phyloP scores from a whole-genome alignment of 805 yeast species.

The Saturnispora sanitii region DNA sequence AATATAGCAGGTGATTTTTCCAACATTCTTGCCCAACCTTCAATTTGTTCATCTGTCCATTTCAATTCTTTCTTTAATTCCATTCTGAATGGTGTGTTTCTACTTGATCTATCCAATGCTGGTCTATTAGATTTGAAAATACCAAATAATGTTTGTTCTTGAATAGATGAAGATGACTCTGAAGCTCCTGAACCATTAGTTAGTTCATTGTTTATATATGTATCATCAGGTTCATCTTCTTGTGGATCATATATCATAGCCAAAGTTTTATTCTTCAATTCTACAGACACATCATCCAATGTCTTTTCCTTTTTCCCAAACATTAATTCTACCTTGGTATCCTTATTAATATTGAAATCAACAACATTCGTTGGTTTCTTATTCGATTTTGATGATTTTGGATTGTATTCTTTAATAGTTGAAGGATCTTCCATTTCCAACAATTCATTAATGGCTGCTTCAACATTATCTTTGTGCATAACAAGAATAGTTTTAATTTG shows the following conservation, averaged over 20 bases:
- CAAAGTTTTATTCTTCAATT: constrained; percentile 47
- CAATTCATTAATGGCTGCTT: constrained; percentile 44
- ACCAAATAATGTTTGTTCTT: constrained; percentile 49
- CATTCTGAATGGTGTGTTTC: constrained; percentile 40
- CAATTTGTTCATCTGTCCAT: constrained; percentile 88
- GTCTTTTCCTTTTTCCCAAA: constrained; percentile 29
- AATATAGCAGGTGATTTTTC: constrained; percentile 54
- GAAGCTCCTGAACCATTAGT: constrained; percentile 24
- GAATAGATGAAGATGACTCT: constrained; percentile 8
- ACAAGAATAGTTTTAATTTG: constrained; percentile 42
- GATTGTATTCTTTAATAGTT: background rate
- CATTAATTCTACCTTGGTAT: constrained; percentile 17
- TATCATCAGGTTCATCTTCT: constrained; percentile 82
- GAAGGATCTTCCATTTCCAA: constrained; percentile 41
- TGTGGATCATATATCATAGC: constrained; percentile 59
- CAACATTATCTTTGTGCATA: constrained; percentile 42
- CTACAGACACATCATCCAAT: constrained; percentile 19
- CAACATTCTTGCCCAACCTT: constrained; percentile 84
- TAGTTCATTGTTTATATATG: constrained; percentile 49
- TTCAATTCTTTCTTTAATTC: constrained; percentile 41
- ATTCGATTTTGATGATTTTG: background rate
- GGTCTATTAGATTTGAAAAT: constrained; percentile 41
- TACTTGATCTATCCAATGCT: constrained; percentile 35
- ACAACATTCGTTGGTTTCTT: constrained; percentile 10
- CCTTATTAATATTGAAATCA: constrained; percentile 10